Base-by-base conservation (phyloP, 225 moss, liverwort and hornwort species). In the Neckera pumila region DNA sequence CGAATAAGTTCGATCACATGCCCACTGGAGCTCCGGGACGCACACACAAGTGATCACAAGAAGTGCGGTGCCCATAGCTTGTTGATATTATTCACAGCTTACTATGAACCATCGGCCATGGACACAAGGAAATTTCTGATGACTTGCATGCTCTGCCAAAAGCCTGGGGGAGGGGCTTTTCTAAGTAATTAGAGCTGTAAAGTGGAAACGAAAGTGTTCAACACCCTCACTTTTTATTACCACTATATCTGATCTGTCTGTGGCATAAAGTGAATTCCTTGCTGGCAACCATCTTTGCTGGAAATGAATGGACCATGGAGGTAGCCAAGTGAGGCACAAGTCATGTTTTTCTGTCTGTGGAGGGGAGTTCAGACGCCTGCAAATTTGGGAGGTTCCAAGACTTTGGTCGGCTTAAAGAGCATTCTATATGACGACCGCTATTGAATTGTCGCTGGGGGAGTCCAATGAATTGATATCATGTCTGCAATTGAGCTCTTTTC, bases 261-360 rank as follows among this genome's bases (percentile, higher is more conserved):
- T 53, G 54, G 36, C 56, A 25, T n/a, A 36, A 56, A 21, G 23
- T n/a, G 23, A 54, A 54, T n/a, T n/a, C 14, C 22, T 78, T 57
- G 56, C n/a, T n/a, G n/a, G n/a, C 25, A 26, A 17, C n/a, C 57
- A 30, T 33, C 81, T 61, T 45, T 33, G 62, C 62, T 81, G 45
- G 45, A 62, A 45, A 81, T 42, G 45, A 45, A 45, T 81, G 81
- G 43, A 49, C 57, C 57, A 17, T 16, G 57, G 56, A 78, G 78
- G 57, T 38, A 57, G 62, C 56, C 86, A 80, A 65, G 78, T 78
- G 61, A n/a, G 75, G 61, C 85, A 61, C 17, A 36, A 45, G 2
- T 64, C 56, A 34, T 92, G 91, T 85, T 88, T 86, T 90, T 82
- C 63, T 90, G 91, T 90, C 85, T 85, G 66, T 21, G 45, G 54